A percentile compares a stretch with the other conserved stretches of the same genome.
Evolutionary conservation across 163 green algal genomes (phyloP).

Genomic region (Coccomyxa subellipsoidea): DNA sequence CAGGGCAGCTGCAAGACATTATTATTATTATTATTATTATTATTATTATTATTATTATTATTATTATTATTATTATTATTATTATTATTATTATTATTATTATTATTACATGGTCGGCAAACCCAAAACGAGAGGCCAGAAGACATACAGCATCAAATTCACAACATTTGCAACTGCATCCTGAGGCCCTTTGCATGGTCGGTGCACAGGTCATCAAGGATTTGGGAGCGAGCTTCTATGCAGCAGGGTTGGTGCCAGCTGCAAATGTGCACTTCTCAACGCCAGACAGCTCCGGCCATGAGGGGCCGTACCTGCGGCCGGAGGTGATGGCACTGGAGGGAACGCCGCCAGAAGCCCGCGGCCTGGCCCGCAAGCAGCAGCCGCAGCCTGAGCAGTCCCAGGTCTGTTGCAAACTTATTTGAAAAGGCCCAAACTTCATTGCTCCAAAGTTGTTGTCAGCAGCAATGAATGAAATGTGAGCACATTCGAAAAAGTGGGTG

Average conservation of each 20-base stretch:
- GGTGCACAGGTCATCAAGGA: conserved; percentile 14
- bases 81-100: too few relatives aligned
- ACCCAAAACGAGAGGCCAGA: too few relatives aligned
- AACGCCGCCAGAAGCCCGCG: background rate
- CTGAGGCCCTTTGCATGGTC: background rate
- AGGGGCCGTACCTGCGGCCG: conserved; percentile 1
- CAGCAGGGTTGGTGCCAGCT: conserved; percentile 28
- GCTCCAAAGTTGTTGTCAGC: too few relatives aligned
- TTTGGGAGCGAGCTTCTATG: background rate
- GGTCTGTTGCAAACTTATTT: background rate
- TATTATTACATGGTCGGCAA: too few relatives aligned
- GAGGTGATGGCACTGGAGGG: conserved; percentile 25
- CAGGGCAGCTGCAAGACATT: too few relatives aligned
- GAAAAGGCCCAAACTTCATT: too few relatives aligned
- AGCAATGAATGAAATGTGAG: too few relatives aligned
- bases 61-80: too few relatives aligned
- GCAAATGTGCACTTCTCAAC: conserved; percentile 26
- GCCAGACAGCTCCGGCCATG: background rate
- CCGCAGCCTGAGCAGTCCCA: background rate
- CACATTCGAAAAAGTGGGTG: too few relatives aligned
- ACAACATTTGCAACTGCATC: background rate
- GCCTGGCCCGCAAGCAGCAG: conserved; percentile 2
- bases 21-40: too few relatives aligned
- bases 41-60: too few relatives aligned
- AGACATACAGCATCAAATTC: too few relatives aligned